A percentile compares a stretch with the other conserved stretches of the same genome.
These are phyloP conservation scores for Phytopythium chamaehyphon DNA, from an alignment of 352 stramenopile genomes.

Conservation along the genomic window DNA sequence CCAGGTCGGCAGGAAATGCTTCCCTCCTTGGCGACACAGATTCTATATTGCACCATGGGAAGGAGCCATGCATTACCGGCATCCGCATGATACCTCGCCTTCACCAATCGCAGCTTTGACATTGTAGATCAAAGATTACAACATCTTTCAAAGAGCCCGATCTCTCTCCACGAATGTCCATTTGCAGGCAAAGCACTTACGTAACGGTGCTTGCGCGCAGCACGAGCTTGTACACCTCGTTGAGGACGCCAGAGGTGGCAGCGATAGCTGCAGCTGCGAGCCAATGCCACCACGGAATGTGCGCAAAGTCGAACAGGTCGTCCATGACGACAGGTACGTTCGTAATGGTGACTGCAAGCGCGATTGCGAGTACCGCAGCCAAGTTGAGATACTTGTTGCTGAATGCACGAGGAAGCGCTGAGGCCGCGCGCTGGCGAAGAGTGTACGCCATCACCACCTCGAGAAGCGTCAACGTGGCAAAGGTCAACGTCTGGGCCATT, in stretches of 20 bases:
- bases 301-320: conserved; percentile 47
- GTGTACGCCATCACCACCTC: conserved; percentile 34
- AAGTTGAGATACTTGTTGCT: conserved; percentile 22
- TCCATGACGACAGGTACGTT: conserved; percentile 37
- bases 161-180: too few species aligned
- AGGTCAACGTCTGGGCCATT: conserved; percentile 28
- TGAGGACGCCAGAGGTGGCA: conserved; percentile 30
- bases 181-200: too few species aligned
- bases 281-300: conserved; percentile 45
- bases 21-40: too few species aligned
- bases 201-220: too few species aligned
- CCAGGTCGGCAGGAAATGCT: too few species aligned
- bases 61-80: too few species aligned
- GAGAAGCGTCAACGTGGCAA: conserved; percentile 22
- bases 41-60: too few species aligned
- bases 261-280: conserved; percentile 23
- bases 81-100: too few species aligned
- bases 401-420: conserved; percentile 20
- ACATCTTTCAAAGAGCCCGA: too few species aligned
- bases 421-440: conserved; percentile 23
- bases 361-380: conserved; percentile 15
- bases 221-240: conserved; percentile 36
- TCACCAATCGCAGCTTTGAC: too few species aligned
- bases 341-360: conserved; percentile 39
- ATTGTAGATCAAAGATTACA: too few species aligned